These are phyloP conservation scores for Aspergillus kassunensis DNA, from an alignment of 495 filamentous ascomycete genomes.

Conservation along the genomic window DNA sequence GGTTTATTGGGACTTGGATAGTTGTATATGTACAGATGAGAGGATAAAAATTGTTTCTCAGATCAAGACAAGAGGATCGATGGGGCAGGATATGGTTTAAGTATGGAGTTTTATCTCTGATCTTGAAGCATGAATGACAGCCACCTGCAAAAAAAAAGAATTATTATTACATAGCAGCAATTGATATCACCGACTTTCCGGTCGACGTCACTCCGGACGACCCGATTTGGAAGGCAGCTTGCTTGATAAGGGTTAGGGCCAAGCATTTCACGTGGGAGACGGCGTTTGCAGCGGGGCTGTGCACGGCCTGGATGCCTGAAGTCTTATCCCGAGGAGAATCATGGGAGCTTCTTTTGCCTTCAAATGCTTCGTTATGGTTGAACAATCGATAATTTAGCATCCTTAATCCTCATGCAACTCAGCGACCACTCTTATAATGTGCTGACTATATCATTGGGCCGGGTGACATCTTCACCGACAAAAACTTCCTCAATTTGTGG, in stretches of 20 bases:
- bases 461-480: too few species aligned
- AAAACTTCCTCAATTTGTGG: background rate
- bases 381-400: constrained; percentile 12
- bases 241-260: constrained; percentile 27
- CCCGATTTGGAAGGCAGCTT: constrained; percentile 17
- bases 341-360: too few species aligned
- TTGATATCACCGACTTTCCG: constrained; percentile 21
- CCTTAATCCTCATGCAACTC: constrained; percentile 3
- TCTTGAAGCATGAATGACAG: too few species aligned
- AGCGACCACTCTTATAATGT: too few species aligned
- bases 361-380: too few species aligned
- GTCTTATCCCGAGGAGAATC: too few species aligned
- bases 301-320: background rate
- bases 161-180: background rate
- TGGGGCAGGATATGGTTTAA: background rate
- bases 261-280: constrained; percentile 17
- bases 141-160: too few species aligned
- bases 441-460: too few species aligned
- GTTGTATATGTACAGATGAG: constrained; percentile 1
- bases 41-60: background rate
- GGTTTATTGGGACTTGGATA: background rate
- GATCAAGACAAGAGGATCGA: background rate
- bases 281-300: background rate
- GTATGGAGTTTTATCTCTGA: background rate
- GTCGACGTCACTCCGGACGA: constrained; percentile 26